phyloP scores from a whole-genome alignment of 768 basidiomycete species.

The Tricholoma sp. region DNA sequence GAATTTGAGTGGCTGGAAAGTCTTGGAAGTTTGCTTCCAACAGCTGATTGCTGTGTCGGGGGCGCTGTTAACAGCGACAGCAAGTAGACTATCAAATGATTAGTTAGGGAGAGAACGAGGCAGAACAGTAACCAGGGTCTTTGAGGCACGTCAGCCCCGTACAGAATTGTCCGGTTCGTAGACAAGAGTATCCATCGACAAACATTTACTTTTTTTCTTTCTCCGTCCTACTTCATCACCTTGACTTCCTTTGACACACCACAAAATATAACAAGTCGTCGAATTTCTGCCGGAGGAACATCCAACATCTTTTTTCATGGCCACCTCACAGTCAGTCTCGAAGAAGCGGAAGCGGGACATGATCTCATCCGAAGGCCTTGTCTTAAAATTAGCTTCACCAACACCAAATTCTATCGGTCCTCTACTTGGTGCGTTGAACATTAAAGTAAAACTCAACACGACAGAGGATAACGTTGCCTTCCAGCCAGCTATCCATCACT shows the following conservation, averaged over 20 bases:
- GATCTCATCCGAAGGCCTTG: constrained; percentile 14
- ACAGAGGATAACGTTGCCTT: background rate
- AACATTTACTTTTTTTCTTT: constrained; percentile 9
- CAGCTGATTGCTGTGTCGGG: background rate
- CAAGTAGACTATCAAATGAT: constrained; percentile 3
- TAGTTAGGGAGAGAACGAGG: background rate
- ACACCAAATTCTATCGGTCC: constrained; percentile 28
- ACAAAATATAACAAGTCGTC: background rate
- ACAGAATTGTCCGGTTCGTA: constrained; percentile 7
- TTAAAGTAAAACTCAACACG: background rate
- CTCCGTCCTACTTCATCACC: constrained; percentile 11
- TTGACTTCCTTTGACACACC: background rate
- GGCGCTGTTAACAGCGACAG: background rate
- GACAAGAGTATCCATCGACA: constrained; percentile 6
- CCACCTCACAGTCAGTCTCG: constrained; percentile 28
- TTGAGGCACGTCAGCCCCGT: constrained; percentile 4
- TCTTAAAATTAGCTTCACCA: constrained; percentile 27
- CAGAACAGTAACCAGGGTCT: background rate
- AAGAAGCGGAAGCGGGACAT: constrained; percentile 30
- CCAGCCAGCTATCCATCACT: constrained; percentile 64
- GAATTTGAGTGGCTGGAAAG: background rate
- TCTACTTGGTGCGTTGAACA: constrained; percentile 28
- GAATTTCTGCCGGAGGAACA: constrained; percentile 5
- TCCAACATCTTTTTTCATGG: constrained; percentile 18
- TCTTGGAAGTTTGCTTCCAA: background rate